These are phyloP conservation scores for Zhuliangozyma blackwelliae DNA, from an alignment of 1,139 yeast genomes.

Conservation along the genomic window DNA sequence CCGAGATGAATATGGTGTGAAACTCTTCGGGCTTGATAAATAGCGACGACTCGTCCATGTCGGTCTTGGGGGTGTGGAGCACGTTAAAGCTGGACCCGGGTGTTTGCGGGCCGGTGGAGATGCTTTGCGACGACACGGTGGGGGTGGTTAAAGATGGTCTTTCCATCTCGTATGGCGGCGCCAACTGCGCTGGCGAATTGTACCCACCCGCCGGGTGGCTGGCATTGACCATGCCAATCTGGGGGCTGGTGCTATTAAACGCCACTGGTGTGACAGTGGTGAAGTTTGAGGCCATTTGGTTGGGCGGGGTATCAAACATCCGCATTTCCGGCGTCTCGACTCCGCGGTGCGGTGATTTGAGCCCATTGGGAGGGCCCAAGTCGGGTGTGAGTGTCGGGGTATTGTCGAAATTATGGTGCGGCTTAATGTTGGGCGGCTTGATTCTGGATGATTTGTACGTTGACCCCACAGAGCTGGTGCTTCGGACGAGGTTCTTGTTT, in stretches of 20 bases:
- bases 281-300: too few species aligned
- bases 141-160: constrained; percentile 9
- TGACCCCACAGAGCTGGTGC: constrained; percentile 11
- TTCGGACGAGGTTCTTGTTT: constrained; percentile 5
- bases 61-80: constrained; percentile 20
- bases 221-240: too few species aligned
- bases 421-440: constrained; percentile 14
- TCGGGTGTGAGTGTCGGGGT: not conserved
- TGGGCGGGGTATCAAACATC: too few species aligned
- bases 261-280: too few species aligned
- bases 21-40: constrained; percentile 68
- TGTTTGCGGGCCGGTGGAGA: constrained; percentile 10
- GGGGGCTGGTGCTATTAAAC: too few species aligned
- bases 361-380: too few species aligned
- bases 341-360: too few species aligned
- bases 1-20: constrained; percentile 54
- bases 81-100: constrained; percentile 21
- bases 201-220: too few species aligned
- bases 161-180: constrained; percentile 8
- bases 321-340: too few species aligned
- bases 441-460: constrained; percentile 11
- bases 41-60: constrained; percentile 28
- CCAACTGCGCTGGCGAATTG: constrained; percentile 4
- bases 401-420: not conserved
- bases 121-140: constrained; percentile 3